Percentiles rank a stretch among this genome's conserved stretches.
These are phyloP conservation scores for Antarctomyces pellizariae DNA, from an alignment of 495 filamentous ascomycete genomes.

Conservation along the genomic window DNA sequence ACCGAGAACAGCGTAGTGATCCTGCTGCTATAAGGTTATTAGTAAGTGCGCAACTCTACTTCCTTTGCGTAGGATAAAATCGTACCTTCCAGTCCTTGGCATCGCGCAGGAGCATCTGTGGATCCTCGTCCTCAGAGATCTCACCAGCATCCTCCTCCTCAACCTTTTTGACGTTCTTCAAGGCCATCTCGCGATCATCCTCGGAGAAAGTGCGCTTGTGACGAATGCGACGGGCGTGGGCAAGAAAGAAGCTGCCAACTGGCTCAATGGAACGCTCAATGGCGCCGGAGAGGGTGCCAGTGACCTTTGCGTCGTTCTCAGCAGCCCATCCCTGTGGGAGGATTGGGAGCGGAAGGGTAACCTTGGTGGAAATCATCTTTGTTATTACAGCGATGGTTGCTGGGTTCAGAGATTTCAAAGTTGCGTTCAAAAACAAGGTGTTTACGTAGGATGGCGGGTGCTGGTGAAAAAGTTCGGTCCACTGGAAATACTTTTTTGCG, in stretches of 20 bases:
- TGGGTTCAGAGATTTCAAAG: too few relatives aligned
- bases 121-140: slow-evolving; percentile 80
- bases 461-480: too few relatives aligned
- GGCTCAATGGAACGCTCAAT: slow-evolving; percentile 77
- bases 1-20: slow-evolving; percentile 94
- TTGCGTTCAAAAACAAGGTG: too few relatives aligned
- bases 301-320: slow-evolving; percentile 76
- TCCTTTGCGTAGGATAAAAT: slow-evolving; percentile 1
- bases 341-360: slow-evolving; percentile 38
- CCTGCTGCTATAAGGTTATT: slow-evolving; percentile 43
- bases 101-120: slow-evolving; percentile 70
- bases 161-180: slow-evolving; percentile 82
- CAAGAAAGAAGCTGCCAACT: slow-evolving; percentile 91
- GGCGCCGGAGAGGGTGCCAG: slow-evolving; percentile 41
- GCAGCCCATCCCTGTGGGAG: slow-evolving; percentile 65
- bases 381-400: too few relatives aligned
- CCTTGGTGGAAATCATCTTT: slow-evolving; percentile 19
- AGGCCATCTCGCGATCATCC: slow-evolving; percentile 89
- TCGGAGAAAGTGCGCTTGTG: slow-evolving; percentile 97
- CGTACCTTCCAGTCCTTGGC: slow-evolving; percentile 98
- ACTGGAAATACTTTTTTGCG: too few relatives aligned
- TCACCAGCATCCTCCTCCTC: slow-evolving; percentile 79
- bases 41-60: slow-evolving; percentile 2
- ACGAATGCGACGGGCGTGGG: slow-evolving; percentile 83
- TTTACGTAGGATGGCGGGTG: too few relatives aligned